These are phyloP conservation scores for Anisodus acutangulus DNA, from an alignment of 257 asterid species.

Conservation along the genomic window DNA sequence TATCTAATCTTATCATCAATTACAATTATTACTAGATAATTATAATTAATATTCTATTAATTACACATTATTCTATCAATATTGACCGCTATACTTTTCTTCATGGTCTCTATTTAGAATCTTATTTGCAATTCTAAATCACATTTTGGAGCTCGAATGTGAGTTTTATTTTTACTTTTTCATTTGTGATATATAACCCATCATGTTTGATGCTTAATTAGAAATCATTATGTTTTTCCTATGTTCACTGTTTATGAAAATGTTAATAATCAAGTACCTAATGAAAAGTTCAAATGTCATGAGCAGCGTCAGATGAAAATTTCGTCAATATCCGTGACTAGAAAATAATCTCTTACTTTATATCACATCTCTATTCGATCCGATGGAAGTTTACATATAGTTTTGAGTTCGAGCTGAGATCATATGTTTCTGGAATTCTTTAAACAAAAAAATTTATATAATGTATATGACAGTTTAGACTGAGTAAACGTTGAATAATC, in stretches of 20 bases:
- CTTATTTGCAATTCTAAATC: background rate
- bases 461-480: slow-evolving; percentile 11
- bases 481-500: slow-evolving; percentile 10
- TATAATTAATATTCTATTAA: no score
- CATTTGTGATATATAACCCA: background rate
- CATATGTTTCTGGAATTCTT: background rate
- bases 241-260: background rate
- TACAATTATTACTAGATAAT: no score
- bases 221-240: no score
- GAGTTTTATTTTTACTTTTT: no score
- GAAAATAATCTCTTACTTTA: no score
- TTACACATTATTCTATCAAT: no score
- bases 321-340: background rate
- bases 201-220: background rate
- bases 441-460: background rate
- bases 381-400: no score
- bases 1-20: no score
- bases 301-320: background rate
- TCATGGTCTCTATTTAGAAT: background rate
- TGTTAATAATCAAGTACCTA: no score
- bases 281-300: no score
- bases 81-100: background rate
- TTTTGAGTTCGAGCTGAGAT: background rate
- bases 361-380: no score
- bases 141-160: background rate